Conservation (phyloP, 768 basidiomycete species). For the Chlorophyllum brunneum region DNA sequence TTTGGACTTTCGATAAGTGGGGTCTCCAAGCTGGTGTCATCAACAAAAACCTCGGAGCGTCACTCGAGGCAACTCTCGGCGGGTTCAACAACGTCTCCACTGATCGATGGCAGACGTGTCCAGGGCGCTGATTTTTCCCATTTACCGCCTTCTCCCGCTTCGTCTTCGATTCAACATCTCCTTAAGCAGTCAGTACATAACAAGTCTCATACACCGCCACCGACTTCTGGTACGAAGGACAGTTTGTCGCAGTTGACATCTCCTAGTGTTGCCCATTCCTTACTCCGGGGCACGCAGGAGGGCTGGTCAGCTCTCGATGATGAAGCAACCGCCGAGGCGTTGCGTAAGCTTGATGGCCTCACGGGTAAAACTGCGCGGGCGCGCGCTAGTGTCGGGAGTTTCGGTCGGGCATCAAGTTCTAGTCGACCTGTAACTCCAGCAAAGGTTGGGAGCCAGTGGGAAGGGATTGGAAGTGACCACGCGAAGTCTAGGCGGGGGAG, state of each 20-base stretch:
- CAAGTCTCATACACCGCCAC: constrained; percentile 34
- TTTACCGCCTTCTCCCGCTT: constrained; percentile 86
- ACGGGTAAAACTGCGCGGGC: constrained; percentile 72
- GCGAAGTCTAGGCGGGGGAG: constrained; percentile 37
- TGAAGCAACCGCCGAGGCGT: constrained; percentile 83
- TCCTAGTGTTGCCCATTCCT: constrained; percentile 76
- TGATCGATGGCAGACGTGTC: constrained; percentile 57
- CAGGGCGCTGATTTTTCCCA: constrained; percentile 82
- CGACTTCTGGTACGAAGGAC: constrained; percentile 39
- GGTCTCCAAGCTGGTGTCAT: constrained; percentile 30
- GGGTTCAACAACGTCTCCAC: constrained; percentile 63
- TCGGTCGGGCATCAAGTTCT: constrained; percentile 58
- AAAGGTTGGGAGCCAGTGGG: constrained; percentile 69
- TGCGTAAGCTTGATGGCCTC: constrained; percentile 90
- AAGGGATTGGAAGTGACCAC: constrained; percentile 49
- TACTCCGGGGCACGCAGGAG: constrained; percentile 83
- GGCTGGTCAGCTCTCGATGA: constrained; percentile 89
- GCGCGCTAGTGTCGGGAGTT: constrained; percentile 72
- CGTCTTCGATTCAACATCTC: constrained; percentile 85
- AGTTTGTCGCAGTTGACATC: constrained; percentile 38
- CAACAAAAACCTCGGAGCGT: constrained; percentile 31
- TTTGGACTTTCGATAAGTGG: constrained; percentile 37
- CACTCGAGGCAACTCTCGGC: constrained; percentile 69
- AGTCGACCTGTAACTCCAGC: constrained; percentile 77
- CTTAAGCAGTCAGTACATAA: constrained; percentile 48